Conservation (phyloP, 805 yeast genomes). For the Starmerella potacharoeniae region DNA sequence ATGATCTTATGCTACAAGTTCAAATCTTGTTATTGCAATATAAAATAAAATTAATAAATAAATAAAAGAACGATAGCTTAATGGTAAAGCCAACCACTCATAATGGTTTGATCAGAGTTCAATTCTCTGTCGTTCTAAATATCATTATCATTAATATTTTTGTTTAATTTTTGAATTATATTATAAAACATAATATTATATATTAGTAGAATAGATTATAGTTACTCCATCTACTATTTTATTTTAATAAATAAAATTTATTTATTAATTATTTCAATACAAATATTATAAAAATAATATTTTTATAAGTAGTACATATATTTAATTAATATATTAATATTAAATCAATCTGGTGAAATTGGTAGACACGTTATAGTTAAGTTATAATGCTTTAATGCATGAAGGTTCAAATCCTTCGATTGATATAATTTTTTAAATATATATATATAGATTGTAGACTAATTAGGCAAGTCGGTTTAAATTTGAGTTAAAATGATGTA, state of each 20-base stretch:
- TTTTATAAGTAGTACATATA: background rate
- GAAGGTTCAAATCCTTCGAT: constrained; percentile 7
- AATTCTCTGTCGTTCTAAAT: background rate
- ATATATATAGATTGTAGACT: background rate
- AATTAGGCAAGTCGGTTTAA: background rate
- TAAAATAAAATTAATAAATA: background rate
- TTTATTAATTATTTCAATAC: no score
- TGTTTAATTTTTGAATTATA: no score
- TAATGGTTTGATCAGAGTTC: background rate
- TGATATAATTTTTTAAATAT: background rate
- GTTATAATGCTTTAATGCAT: constrained; percentile 6
- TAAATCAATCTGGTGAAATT: constrained; percentile 12
- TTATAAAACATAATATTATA: no score
- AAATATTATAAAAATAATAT: no score
- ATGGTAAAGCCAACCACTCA: background rate
- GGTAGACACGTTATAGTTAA: constrained; percentile 14
- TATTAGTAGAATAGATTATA: no score
- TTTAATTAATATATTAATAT: background rate
- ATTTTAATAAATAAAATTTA: no score
- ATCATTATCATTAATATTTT: no score
- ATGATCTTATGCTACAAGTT: background rate
- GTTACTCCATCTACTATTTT: no score
- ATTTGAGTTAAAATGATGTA: background rate
- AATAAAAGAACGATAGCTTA: background rate
- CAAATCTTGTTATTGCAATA: background rate